phyloP scores from a whole-genome alignment of 495 filamentous ascomycete species.

The Penicillium macrosclerotiorum region DNA sequence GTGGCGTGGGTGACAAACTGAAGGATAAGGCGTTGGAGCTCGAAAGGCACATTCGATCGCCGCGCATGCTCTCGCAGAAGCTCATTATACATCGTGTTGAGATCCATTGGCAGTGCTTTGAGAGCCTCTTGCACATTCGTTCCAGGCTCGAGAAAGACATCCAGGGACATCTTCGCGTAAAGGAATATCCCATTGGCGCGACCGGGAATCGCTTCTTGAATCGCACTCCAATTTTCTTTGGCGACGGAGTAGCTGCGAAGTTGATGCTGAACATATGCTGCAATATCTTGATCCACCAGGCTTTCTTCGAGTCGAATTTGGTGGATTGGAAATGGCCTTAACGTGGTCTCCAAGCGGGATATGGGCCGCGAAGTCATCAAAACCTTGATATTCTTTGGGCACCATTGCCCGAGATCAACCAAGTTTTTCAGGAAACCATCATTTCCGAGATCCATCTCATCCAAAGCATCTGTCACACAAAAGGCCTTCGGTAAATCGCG shows the following conservation, averaged over 20 bases:
- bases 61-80: slow-evolving; percentile 41
- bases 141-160: slow-evolving; percentile 29
- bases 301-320: slow-evolving; percentile 12
- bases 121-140: slow-evolving; percentile 18
- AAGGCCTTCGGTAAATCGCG: slow-evolving; percentile 16
- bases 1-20: slow-evolving; percentile 48
- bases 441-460: slow-evolving; percentile 22
- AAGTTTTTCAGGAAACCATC: slow-evolving; percentile 35
- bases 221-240: slow-evolving; percentile 27
- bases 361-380: slow-evolving; percentile 28
- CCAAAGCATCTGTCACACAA: slow-evolving; percentile 1
- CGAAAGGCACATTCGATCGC: slow-evolving; percentile 29
- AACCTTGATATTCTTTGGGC: slow-evolving; percentile 39
- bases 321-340: slow-evolving; percentile 10
- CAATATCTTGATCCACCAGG: slow-evolving; percentile 40
- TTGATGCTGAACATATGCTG: slow-evolving; percentile 32
- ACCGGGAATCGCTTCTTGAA: slow-evolving; percentile 9
- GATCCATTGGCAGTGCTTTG: slow-evolving; percentile 30
- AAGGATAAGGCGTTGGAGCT: slow-evolving; percentile 45
- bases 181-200: slow-evolving; percentile 15
- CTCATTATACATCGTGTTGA: slow-evolving; percentile 47
- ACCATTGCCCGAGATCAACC: slow-evolving; percentile 31
- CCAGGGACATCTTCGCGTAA: slow-evolving; percentile 46
- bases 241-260: slow-evolving; percentile 16
- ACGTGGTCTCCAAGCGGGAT: neutral